Percentiles rank a stretch among this genome's conserved stretches.
Conservation (phyloP, 345 rosid species). For the Iberis pinnata region DNA sequence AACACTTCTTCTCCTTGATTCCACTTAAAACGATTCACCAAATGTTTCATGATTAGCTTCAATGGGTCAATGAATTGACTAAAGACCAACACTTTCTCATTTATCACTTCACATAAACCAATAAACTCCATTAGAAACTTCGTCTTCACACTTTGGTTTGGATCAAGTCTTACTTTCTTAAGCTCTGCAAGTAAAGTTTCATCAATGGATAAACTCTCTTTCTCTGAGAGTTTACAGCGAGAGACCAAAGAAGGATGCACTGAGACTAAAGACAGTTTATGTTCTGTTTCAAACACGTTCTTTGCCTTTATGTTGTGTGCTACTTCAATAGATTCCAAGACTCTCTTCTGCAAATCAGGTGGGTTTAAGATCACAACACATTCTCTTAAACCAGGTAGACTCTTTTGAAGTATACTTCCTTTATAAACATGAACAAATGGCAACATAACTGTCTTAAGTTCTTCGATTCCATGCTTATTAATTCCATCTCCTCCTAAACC, state of each 20-base stretch:
- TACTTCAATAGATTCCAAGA: conserved; percentile 25
- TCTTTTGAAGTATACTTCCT: conserved; percentile 62
- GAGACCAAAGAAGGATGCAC: conserved; percentile 59
- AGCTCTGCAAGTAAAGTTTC: conserved; percentile 29
- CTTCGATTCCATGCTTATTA: conserved; percentile 27
- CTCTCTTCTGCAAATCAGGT: conserved; percentile 30
- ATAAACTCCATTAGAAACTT: conserved; percentile 49
- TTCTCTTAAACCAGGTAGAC: conserved; percentile 58
- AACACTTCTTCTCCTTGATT: conserved; percentile 36
- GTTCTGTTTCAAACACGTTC: conserved; percentile 28
- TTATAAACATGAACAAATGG: conserved; percentile 75
- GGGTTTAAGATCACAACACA: conserved; percentile 33
- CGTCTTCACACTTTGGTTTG: conserved; percentile 50
- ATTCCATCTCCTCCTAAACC: conserved; percentile 9
- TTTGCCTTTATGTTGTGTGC: conserved; percentile 17
- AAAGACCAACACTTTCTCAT: conserved; percentile 67
- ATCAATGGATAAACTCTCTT: conserved; percentile 10
- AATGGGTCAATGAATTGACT: conserved; percentile 52
- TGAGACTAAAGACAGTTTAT: conserved; percentile 41
- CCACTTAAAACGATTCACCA: conserved; percentile 38
- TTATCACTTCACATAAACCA: conserved; percentile 26
- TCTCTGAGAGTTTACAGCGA: conserved; percentile 23
- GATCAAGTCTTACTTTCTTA: conserved; percentile 22
- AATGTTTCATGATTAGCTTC: conserved; percentile 39
- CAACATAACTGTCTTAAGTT: conserved; percentile 26